Evolutionary conservation across 2,329 filamentous ascomycete species (phyloP), one percentile per base, ranked within the genome.

Genomic region (Penicillium sp.): DNA sequence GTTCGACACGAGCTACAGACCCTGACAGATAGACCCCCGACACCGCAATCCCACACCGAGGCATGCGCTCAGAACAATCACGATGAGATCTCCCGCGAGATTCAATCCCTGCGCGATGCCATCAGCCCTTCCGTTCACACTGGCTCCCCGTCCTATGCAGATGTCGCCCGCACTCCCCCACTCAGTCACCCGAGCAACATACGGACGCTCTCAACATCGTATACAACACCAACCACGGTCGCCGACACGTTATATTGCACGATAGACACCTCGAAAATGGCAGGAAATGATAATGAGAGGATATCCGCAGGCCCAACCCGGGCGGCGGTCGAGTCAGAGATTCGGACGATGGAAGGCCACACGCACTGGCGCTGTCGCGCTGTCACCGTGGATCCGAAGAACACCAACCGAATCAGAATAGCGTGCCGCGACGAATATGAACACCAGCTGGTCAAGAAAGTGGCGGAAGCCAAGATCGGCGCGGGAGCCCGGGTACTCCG

Each of bases 51-150:
- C 55, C 27, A 43, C 16, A 24, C 55, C 29, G 56, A 64, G 34
- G 1, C 48, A 54, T 63, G 51, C 43, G 7, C 49, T 9, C 43
- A 53, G 54, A 62, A 55, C 22, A 13, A 21, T 47, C 54, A 64
- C 44, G 55, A 64, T 48, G 49, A 50, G 43, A 58, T 63, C 22
- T 56, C 63, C 1, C 59, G 57, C 43, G 59, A 65, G 45, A 62
- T 62, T 40, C 49, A 64, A 55, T 60, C 60, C 58, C 36, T 64
- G 5, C 56, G 56, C 24, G 51, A 45, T 3, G 43, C 21, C 8
- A 32, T 45, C 43, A 45, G 43, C 24, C 6, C 9, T 2, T 14
- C 27, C 21, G 27, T 4, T 21, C 24, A 14, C 43, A 14, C 27
- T 2, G 65, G 54, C 4, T 43, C 40, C 11, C 40, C 40, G 10